phyloP scores from a whole-genome alignment of 257 asterid genomes.

The Fraxinus anomala region DNA sequence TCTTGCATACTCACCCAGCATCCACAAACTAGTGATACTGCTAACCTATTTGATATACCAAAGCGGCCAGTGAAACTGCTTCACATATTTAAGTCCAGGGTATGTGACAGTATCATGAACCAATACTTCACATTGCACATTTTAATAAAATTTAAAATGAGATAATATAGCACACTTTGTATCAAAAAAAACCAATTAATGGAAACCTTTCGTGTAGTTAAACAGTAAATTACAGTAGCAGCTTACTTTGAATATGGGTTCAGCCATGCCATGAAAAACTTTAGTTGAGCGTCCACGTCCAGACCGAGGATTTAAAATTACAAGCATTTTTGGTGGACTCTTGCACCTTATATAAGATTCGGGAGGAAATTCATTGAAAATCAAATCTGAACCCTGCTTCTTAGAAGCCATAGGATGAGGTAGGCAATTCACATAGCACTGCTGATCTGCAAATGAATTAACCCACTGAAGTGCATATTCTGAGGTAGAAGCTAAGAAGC shows the following conservation, averaged over 20 bases:
- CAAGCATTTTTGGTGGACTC: slow-evolving; percentile 87
- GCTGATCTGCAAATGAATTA: slow-evolving; percentile 92
- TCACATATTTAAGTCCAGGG: too few species aligned
- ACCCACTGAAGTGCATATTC: slow-evolving; percentile 96
- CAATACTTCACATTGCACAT: neutral
- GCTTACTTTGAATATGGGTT: slow-evolving; percentile 90
- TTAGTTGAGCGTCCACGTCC: slow-evolving; percentile 97
- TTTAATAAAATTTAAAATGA: neutral
- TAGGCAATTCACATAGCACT: slow-evolving; percentile 84
- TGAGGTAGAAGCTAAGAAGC: slow-evolving; percentile 73
- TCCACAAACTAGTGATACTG: neutral
- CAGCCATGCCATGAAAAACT: slow-evolving; percentile 80
- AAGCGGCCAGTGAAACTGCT: neutral
- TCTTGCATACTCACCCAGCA: neutral
- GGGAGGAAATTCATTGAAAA: slow-evolving; percentile 74
- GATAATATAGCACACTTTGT: neutral
- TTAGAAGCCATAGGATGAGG: slow-evolving; percentile 88
- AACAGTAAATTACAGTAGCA: slow-evolving; percentile 6
- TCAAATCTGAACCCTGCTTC: slow-evolving; percentile 63
- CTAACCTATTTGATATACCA: neutral
- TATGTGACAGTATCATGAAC: neutral
- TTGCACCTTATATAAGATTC: slow-evolving; percentile 85
- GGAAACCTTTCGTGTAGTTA: neutral
- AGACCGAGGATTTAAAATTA: slow-evolving; percentile 91
- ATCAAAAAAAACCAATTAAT: neutral